Percentiles rank a stretch among this genome's conserved stretches.
Conservation (phyloP, 2,329 filamentous ascomycete genomes). For the Aurifilum marmelostoma region DNA sequence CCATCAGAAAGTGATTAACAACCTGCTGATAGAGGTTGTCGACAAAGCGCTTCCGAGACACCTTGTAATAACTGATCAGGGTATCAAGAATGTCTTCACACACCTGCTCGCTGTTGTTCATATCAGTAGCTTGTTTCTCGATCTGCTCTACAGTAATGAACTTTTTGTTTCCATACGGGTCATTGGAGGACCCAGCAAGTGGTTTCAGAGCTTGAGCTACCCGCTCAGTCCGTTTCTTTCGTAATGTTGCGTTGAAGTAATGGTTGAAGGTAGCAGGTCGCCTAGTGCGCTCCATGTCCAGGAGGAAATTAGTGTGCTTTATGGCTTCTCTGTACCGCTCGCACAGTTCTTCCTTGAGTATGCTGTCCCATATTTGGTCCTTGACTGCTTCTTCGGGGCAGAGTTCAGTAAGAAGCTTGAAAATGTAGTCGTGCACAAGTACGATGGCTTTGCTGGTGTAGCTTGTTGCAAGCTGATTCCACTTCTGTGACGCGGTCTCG, state of each 20-base stretch:
- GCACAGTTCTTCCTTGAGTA: not conserved
- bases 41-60: constrained; percentile 7
- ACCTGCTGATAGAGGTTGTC: not conserved
- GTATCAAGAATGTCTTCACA: constrained; percentile 6
- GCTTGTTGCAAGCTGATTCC: not conserved
- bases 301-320: not conserved
- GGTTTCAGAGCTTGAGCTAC: not conserved
- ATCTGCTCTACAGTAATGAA: not conserved
- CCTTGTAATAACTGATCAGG: not conserved
- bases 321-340: not conserved
- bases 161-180: not conserved
- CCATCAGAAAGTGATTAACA: not conserved
- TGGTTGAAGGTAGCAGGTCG: not conserved
- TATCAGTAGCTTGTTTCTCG: not conserved
- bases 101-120: not conserved
- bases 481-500: not conserved
- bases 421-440: not conserved
- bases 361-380: not conserved
- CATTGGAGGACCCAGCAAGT: not conserved
- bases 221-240: not conserved
- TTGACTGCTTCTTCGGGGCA: not conserved
- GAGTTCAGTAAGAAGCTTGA: not conserved
- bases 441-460: constrained; percentile 2
- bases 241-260: constrained; percentile 6
- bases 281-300: not conserved